These are phyloP conservation scores for Voacanga thouarsii DNA, from an alignment of 257 asterid genomes.

Conservation along the genomic window DNA sequence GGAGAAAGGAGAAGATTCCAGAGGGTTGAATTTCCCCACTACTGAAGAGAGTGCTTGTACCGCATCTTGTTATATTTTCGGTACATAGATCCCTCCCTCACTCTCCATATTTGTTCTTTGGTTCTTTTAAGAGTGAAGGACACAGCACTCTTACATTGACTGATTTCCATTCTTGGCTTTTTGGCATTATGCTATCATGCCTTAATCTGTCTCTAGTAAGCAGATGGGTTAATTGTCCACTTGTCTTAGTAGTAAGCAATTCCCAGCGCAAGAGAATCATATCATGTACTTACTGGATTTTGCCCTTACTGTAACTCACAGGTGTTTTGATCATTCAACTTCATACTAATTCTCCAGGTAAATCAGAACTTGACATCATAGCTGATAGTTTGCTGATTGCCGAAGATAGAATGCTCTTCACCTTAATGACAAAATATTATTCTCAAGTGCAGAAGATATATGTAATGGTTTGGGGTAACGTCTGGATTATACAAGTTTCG, in stretches of 20 bases:
- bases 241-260: not conserved
- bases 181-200: too few species aligned
- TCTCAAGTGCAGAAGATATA: too few species aligned
- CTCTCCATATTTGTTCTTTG: not conserved
- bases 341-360: too few species aligned
- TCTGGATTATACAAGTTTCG: too few species aligned
- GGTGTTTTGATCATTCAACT: too few species aligned
- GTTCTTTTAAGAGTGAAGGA: not conserved
- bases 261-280: not conserved
- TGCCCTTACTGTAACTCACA: not conserved
- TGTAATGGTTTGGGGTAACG: too few species aligned
- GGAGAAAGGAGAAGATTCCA: slow-evolving; percentile 28
- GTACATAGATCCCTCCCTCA: not conserved
- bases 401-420: too few species aligned
- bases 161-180: not conserved
- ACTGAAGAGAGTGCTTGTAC: not conserved
- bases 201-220: not conserved
- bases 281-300: not conserved
- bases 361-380: too few species aligned
- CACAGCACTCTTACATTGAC: not conserved
- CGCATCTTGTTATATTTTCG: not conserved
- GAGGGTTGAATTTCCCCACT: slow-evolving; percentile 16
- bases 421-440: too few species aligned
- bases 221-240: not conserved
- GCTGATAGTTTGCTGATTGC: too few species aligned